phyloP scores from a whole-genome alignment of 2,329 filamentous ascomycete genomes.

The Epichloe glyceriae region DNA sequence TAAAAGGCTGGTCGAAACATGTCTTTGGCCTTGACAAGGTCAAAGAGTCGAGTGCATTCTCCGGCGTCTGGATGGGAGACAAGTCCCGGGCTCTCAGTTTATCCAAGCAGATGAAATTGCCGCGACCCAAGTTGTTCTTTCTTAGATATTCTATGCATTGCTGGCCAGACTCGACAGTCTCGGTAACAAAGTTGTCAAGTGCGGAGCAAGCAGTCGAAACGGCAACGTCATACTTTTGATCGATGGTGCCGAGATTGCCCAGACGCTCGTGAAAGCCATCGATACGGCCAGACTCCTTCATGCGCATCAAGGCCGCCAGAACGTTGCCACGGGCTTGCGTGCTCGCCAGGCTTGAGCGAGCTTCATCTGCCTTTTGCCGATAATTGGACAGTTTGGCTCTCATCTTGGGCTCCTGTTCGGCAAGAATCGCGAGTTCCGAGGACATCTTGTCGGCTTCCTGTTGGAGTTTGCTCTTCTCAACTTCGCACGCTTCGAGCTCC shows the following conservation, averaged over 20 bases:
- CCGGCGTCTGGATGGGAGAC: constrained; percentile 71
- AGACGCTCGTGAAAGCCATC: constrained; percentile 94
- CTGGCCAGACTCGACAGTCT: constrained; percentile 89
- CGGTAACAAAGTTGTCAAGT: constrained; percentile 92
- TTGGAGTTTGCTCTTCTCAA: constrained; percentile 57
- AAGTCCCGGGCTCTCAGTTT: constrained; percentile 70
- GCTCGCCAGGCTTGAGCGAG: constrained; percentile 74
- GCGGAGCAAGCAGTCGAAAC: constrained; percentile 91
- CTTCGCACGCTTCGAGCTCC: constrained; percentile 65
- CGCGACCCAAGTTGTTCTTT: constrained; percentile 92
- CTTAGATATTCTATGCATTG: constrained; percentile 96
- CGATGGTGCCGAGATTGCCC: constrained; percentile 87
- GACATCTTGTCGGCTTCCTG: constrained; percentile 62
- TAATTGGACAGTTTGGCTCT: constrained; percentile 77
- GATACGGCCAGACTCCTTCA: constrained; percentile 92
- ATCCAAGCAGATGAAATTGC: constrained; percentile 93
- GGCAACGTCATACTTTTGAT: constrained; percentile 90
- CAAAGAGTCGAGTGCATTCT: constrained; percentile 84
- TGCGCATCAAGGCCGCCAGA: constrained; percentile 77
- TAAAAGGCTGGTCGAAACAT: constrained; percentile 86
- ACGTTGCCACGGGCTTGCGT: constrained; percentile 92
- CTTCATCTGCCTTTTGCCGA: constrained; percentile 91
- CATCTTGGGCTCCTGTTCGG: constrained; percentile 66
- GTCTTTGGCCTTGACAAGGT: constrained; percentile 79
- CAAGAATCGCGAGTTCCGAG: constrained; percentile 58